Percentiles rank a stretch among this genome's conserved stretches.
Conservation (phyloP, 164 flowering plant species). For the Vitis vinifera region DNA sequence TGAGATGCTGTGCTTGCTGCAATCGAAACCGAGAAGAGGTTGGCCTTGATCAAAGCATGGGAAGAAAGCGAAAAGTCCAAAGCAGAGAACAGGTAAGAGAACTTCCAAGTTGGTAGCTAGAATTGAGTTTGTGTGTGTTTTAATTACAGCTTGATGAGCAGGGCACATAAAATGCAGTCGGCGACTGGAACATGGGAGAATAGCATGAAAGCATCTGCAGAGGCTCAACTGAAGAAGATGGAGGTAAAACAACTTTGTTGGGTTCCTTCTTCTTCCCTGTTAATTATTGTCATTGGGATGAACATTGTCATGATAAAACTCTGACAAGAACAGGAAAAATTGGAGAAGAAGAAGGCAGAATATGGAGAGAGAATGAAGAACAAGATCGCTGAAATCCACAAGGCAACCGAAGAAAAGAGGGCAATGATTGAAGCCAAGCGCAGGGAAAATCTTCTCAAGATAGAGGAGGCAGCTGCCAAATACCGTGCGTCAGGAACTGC, state of each 20-base stretch:
- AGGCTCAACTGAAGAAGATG: conserved; percentile 47
- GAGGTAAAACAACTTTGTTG: conserved; percentile 36
- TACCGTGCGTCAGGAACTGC: conserved; percentile 19
- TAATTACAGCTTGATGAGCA: conserved; percentile 11
- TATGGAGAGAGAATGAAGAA: conserved; percentile 37
- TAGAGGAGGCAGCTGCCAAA: conserved; percentile 27
- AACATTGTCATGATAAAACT: neutral
- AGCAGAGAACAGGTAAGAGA: conserved; percentile 53
- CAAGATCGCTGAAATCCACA: conserved; percentile 30
- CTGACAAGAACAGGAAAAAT: conserved; percentile 20
- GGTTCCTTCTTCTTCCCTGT: neutral
- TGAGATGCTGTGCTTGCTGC: conserved; percentile 42
- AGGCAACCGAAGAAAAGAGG: conserved; percentile 25
- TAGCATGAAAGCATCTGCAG: conserved; percentile 46
- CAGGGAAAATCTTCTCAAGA: conserved; percentile 18
- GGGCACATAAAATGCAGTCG: conserved; percentile 49
- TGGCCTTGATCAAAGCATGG: conserved; percentile 57
- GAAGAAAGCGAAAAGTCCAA: conserved; percentile 60
- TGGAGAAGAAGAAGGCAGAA: conserved; percentile 37
- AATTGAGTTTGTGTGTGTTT: neutral
- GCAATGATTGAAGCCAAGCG: conserved; percentile 26
- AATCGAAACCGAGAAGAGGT: conserved; percentile 45
- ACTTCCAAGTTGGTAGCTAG: neutral
- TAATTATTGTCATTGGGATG: neutral
- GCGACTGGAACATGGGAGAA: conserved; percentile 51